A percentile compares a stretch with the other conserved stretches of the same genome.
Evolutionary conservation across 164 flowering plant species (phyloP).

Genomic region (Chimonanthus salicifolius): DNA sequence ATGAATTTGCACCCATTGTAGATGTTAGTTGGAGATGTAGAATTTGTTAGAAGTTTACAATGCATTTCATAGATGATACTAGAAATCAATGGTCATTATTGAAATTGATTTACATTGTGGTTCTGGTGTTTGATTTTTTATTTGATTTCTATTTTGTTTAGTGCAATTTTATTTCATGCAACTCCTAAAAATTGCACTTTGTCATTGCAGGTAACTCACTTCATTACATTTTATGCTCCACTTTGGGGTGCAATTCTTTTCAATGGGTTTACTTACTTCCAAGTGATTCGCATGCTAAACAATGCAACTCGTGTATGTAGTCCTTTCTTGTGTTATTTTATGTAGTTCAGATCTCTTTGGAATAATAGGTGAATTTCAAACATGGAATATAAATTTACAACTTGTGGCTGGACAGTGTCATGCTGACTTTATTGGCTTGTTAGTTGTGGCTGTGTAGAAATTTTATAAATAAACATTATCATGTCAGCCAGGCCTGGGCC

Average conservation of each 20-base stretch:
- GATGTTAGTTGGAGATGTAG: no score
- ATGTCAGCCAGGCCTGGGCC: not conserved
- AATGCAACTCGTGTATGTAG: conserved; percentile 90
- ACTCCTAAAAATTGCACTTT: conserved; percentile 6
- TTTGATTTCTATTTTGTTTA: not conserved
- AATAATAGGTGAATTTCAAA: not conserved
- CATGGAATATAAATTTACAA: not conserved
- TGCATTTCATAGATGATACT: no score
- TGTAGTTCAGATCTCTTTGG: not conserved
- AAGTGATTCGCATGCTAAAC: conserved; percentile 96
- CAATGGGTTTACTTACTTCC: conserved; percentile 92
- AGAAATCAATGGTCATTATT: no score
- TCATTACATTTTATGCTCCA: conserved; percentile 85
- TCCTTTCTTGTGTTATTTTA: not conserved
- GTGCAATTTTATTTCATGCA: not conserved
- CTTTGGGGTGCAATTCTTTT: conserved; percentile 97
- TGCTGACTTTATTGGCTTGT: not conserved
- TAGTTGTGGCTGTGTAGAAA: not conserved
- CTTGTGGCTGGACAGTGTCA: not conserved
- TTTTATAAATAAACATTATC: no score
- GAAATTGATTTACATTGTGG: no score
- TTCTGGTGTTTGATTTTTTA: not conserved
- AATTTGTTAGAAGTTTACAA: no score
- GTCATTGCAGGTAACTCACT: conserved; percentile 74
- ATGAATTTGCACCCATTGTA: no score